A percentile compares a stretch with the other conserved stretches of the same genome.
Evolutionary conservation across 2,329 filamentous ascomycete species (phyloP).

Genomic region (Pseudocercospora cruenta): DNA sequence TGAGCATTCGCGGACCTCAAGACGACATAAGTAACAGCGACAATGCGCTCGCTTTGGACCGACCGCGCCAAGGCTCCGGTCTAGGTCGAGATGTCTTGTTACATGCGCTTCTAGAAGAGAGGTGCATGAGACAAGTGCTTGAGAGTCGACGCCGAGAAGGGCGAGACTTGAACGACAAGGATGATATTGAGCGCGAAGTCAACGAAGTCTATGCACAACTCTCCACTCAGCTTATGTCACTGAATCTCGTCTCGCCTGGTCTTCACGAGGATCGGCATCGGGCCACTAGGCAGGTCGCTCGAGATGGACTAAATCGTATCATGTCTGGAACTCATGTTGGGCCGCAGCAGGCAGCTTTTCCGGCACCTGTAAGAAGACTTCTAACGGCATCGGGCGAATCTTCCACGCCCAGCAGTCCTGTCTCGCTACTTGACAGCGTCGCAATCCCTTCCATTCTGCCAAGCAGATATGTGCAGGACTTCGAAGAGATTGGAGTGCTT

Average conservation of each 20-base stretch:
- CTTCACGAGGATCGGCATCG: conserved; percentile 42
- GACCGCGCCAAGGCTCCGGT: conserved; percentile 10
- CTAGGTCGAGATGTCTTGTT: conserved; percentile 43
- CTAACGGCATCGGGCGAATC: conserved; percentile 18
- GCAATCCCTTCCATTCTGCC: conserved; percentile 33
- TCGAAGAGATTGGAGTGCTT: conserved; percentile 58
- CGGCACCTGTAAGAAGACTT: conserved; percentile 24
- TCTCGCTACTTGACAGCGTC: conserved; percentile 19
- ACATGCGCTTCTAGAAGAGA: conserved; percentile 52
- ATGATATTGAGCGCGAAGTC: conserved; percentile 43
- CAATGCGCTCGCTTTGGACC: conserved; percentile 16
- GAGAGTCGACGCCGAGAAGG: conserved; percentile 30
- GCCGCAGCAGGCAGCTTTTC: conserved; percentile 8
- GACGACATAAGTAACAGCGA: conserved; percentile 3
- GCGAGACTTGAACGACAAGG: conserved; percentile 30
- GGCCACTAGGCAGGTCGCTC: conserved; percentile 41
- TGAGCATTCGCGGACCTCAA: not conserved
- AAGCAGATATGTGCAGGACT: conserved; percentile 56
- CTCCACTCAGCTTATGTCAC: conserved; percentile 41
- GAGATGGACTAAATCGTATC: conserved; percentile 43
- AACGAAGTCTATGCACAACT: conserved; percentile 45
- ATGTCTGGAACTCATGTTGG: conserved; percentile 10
- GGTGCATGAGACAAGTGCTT: conserved; percentile 45
- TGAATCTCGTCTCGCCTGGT: conserved; percentile 42
- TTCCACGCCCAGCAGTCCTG: conserved; percentile 15